Base-by-base conservation (phyloP, 352 stramenopile species). In the Peronospora belbahrii region DNA sequence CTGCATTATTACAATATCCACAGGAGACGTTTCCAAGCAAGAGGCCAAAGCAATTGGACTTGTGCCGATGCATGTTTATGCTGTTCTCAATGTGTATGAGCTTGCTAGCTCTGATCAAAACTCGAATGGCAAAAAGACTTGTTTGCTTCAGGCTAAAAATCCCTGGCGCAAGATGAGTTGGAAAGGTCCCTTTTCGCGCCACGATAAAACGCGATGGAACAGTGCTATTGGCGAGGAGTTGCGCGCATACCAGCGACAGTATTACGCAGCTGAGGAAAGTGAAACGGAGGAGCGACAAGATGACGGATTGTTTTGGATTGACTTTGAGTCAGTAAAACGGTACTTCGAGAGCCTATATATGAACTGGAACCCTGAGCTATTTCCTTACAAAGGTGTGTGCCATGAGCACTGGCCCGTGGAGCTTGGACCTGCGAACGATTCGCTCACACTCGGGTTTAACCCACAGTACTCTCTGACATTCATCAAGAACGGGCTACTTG, bases 1-100 rank as follows among this genome's bases (percentile, higher is more conserved):
- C 55, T 98, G 94, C 47, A 88, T 99, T 35, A 97, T 98, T 46
- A 98, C 96, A 14, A 87, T 98, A 43, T 94, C 92, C 4, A 98
- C 94, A 4, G 94, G 84, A 37, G 74, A 91, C 10, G 69, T 96
- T 15, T 47, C 58, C 2, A 69, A 73, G 20, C 58, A 85, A n/a
- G 60, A 83, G 1, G 85, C 74, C 6, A 79, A 88, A 42, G 28
- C 57, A 14, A 80, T 98, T 20, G 96, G 96, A 2, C 74, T 99
- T 6, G 92, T 98, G 15, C 86, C 90, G 6, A 89, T 85, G 49
- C 96, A 99, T 59, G 95, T 97, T 3, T 99, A 99, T 65, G 95
- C 94, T 15, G 87, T 98, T 2, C 62, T 98, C 1, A 85, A 93
- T 42, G 92, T 98, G 23, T 85, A 82, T 22, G 85, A 97, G 51